These are phyloP conservation scores for Colletotrichum tropicale DNA, from an alignment of 2,329 filamentous ascomycete genomes.

Conservation along the genomic window DNA sequence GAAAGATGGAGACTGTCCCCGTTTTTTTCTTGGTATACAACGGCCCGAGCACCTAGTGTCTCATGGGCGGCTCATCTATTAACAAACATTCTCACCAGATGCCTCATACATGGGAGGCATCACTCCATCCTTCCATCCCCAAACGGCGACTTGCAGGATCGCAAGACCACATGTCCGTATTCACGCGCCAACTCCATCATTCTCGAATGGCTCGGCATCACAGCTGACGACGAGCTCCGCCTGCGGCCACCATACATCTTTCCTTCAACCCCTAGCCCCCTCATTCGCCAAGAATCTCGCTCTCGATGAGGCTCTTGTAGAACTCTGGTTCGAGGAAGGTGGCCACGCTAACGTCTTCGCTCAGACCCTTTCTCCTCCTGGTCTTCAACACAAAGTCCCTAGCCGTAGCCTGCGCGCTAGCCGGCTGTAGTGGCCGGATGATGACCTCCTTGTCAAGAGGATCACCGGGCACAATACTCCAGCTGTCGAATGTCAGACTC, in stretches of 20 bases:
- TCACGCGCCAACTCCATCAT: background rate
- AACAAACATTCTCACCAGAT: background rate
- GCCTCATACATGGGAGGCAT: background rate
- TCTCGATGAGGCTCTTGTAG: slow-evolving; percentile 86
- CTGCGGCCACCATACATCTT: background rate
- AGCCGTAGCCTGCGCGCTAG: slow-evolving; percentile 85
- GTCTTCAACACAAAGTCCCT: slow-evolving; percentile 98
- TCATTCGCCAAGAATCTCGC: slow-evolving; percentile 75
- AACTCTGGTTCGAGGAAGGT: slow-evolving; percentile 97
- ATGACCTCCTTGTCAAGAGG: slow-evolving; percentile 88
- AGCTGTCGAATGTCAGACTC: slow-evolving; percentile 91
- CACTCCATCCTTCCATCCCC: background rate
- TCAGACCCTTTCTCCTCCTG: slow-evolving; percentile 87
- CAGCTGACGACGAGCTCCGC: background rate
- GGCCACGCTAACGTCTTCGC: slow-evolving; percentile 93
- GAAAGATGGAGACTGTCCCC: background rate
- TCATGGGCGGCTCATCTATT: slow-evolving; percentile 1
- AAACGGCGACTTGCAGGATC: background rate
- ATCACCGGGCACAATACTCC: slow-evolving; percentile 95
- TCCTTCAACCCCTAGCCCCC: background rate
- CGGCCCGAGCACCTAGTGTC: background rate
- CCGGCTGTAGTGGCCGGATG: slow-evolving; percentile 84
- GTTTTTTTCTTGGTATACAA: background rate
- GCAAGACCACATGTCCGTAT: background rate
- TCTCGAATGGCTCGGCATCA: background rate